Conservation (phyloP, 129 eudicot genomes). For the Artemisia argyi region DNA sequence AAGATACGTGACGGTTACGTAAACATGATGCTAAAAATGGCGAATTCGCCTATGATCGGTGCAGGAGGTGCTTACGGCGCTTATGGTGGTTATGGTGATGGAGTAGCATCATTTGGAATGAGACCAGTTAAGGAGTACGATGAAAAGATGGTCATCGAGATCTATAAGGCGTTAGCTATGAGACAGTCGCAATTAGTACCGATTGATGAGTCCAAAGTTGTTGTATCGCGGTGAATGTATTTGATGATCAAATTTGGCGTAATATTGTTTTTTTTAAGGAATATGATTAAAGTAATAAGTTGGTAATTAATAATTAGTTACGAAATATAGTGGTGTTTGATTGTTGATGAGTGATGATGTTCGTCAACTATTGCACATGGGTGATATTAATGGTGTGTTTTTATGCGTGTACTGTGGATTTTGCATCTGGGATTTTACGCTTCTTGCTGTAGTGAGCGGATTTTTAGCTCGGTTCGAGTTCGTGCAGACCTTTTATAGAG, state of each 20-base stretch:
- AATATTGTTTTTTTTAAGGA: not conserved
- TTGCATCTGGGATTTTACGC: not conserved
- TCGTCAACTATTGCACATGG: slow-evolving; percentile 20
- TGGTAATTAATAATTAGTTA: slow-evolving; percentile 3
- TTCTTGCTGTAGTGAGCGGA: not conserved
- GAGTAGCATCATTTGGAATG: slow-evolving; percentile 27
- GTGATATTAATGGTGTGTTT: not conserved
- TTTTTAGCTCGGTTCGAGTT: slow-evolving; percentile 6
- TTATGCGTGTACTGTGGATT: not conserved
- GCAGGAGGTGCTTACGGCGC: slow-evolving; percentile 12
- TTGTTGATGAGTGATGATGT: not conserved
- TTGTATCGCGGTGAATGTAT: not conserved
- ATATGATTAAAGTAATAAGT: slow-evolving; percentile 19
- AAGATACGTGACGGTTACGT: slow-evolving; percentile 44
- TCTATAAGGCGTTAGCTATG: slow-evolving; percentile 38
- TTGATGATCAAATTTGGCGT: not conserved
- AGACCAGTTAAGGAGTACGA: slow-evolving; percentile 43
- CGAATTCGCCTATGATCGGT: slow-evolving; percentile 24
- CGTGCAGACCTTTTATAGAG: too few species aligned
- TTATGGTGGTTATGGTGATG: slow-evolving; percentile 11
- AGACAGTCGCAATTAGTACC: slow-evolving; percentile 34
- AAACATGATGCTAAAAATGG: slow-evolving; percentile 45
- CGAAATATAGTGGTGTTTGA: not conserved
- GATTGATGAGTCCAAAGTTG: slow-evolving; percentile 10
- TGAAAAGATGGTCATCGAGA: slow-evolving; percentile 41